Evolutionary conservation across 2,329 filamentous ascomycete species (phyloP), one percentile per base, ranked within the genome.

Genomic region (Beauveria sp.): DNA sequence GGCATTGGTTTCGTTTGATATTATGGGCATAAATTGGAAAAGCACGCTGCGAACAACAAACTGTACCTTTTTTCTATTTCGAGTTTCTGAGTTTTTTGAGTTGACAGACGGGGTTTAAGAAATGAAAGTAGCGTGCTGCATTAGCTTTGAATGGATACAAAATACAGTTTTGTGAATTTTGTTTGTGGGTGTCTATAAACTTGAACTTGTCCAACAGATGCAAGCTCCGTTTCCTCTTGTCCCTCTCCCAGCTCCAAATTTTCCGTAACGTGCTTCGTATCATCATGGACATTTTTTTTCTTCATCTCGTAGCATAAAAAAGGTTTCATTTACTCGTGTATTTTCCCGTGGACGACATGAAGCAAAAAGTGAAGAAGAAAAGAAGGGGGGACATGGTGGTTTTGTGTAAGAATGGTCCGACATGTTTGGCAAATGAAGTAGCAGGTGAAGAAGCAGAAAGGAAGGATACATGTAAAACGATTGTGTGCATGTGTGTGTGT

Each of bases 381-480:
- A 38, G 16, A 20, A 53, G 5, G 38, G 20, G 16, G 14, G 18
- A 40, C 28, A 40, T 16, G 8, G 3, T n/a, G 16, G 14, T 50
- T 50, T 24, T 22, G 55, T 26, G 55, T 58, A 58, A 58, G 14
- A 49, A 58, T 58, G 43, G 43, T 58, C 55, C 55, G 55, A 58
- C 55, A 58, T 58, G 10, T 20, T 20, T 8, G 43, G 18, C 7
- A 52, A 2, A 38, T 38, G 14, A 38, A 16, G 34, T 38, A 38
- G 34, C 14, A 38, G 34, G 34, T 38, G 5, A 38, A 16, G 34
- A 38, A 38, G 34, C 34, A 38, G 34, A 52, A 22, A 28, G 16
- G 7, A 52, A 52, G 9, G 34, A 38, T 38, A 38, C 34, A 38
- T 14, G 34, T 38, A 38, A 1, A 14, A 38, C 34, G 6, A 6